phyloP scores from a whole-genome alignment of 495 filamentous ascomycete genomes.

The Penicillium lagena region DNA sequence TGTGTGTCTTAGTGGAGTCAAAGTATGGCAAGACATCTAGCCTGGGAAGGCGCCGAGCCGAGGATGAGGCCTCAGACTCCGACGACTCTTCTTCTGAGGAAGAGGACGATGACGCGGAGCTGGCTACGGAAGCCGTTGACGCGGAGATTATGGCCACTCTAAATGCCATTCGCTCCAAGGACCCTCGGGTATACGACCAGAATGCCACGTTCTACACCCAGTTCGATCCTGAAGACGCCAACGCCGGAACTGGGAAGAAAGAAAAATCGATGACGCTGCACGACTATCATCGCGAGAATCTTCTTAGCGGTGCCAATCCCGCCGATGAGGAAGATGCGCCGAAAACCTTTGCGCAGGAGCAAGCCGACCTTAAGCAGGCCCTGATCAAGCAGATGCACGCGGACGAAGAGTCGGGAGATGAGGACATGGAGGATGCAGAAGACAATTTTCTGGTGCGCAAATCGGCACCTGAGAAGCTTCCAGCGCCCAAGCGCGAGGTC shows the following conservation, averaged over 20 bases:
- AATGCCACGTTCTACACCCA: constrained; percentile 67
- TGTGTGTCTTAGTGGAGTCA: constrained; percentile 60
- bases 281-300: constrained; percentile 86
- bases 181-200: constrained; percentile 83
- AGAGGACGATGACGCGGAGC: constrained; percentile 82
- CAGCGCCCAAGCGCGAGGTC: constrained; percentile 39
- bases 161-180: constrained; percentile 78
- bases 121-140: constrained; percentile 77
- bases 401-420: constrained; percentile 37
- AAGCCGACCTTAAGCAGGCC: constrained; percentile 68
- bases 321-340: constrained; percentile 51
- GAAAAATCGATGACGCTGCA: constrained; percentile 80
- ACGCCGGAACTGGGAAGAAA: constrained; percentile 40
- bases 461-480: constrained; percentile 22
- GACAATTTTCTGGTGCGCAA: constrained; percentile 66
- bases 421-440: constrained; percentile 58
- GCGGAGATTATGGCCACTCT: constrained; percentile 80
- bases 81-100: constrained; percentile 63
- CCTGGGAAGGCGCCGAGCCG: constrained; percentile 24
- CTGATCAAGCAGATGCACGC: constrained; percentile 77
- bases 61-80: constrained; percentile 31
- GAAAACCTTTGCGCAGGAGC: constrained; percentile 77
- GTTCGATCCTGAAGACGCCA: constrained; percentile 42
- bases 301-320: constrained; percentile 56
- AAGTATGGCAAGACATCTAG: constrained; percentile 60